Conservation (phyloP, 2,329 filamentous ascomycete genomes). For the Fusarium sarcochroum region DNA sequence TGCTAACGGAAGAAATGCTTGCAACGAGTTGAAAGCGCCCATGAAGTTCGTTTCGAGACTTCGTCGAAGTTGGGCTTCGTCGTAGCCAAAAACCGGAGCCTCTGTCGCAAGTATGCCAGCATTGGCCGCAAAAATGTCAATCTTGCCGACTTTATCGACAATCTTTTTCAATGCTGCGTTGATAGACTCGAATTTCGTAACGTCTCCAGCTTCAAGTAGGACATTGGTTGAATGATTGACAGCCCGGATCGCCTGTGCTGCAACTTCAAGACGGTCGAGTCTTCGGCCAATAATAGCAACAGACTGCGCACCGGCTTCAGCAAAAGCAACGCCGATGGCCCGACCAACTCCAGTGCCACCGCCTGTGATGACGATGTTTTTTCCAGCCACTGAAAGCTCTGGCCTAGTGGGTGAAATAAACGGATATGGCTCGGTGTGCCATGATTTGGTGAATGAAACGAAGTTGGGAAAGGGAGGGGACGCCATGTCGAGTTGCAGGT, state of each 20-base stretch:
- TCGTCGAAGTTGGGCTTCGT: slow-evolving; percentile 9
- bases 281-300: slow-evolving; percentile 59
- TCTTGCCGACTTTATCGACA: slow-evolving; percentile 10
- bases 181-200: background rate
- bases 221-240: background rate
- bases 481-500: background rate
- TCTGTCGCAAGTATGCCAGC: slow-evolving; percentile 11
- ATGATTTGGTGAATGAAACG: slow-evolving; percentile 39
- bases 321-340: slow-evolving; percentile 71
- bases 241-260: slow-evolving; percentile 7
- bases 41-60: slow-evolving; percentile 46
- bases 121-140: slow-evolving; percentile 36
- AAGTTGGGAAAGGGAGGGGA: background rate
- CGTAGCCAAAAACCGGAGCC: background rate
- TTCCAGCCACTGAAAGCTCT: slow-evolving; percentile 52
- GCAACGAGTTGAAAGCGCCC: slow-evolving; percentile 43
- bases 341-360: slow-evolving; percentile 74
- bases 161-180: background rate
- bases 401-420: slow-evolving; percentile 50
- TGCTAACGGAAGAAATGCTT: slow-evolving; percentile 41
- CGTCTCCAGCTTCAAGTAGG: background rate
- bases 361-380: slow-evolving; percentile 74
- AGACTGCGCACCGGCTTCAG: slow-evolving; percentile 54
- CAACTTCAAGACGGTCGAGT: slow-evolving; percentile 44
- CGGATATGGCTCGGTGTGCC: slow-evolving; percentile 46